These are phyloP conservation scores for Solanum clarkiae DNA, from an alignment of 257 asterid species.

Conservation along the genomic window DNA sequence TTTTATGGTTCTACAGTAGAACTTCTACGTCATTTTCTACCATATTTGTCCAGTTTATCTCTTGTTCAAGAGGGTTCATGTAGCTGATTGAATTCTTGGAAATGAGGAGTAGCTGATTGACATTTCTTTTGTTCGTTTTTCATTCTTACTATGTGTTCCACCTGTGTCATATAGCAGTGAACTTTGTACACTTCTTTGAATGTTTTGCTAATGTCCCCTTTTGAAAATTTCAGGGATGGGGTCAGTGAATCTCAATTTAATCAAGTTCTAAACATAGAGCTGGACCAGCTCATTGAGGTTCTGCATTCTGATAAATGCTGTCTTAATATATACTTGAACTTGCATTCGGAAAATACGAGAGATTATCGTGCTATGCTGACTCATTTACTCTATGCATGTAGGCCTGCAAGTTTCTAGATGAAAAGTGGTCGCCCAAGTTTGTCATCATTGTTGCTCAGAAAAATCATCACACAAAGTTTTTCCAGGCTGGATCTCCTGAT, in stretches of 20 bases:
- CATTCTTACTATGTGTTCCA: not conserved
- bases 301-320: not conserved
- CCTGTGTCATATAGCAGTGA: not conserved
- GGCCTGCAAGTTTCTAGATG: conserved; percentile 84
- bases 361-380: not conserved
- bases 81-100: not conserved
- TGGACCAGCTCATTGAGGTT: conserved; percentile 82
- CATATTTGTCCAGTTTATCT: not conserved
- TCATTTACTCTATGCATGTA: conserved; percentile 13
- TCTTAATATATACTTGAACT: not conserved
- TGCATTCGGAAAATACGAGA: not conserved
- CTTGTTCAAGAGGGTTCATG: not conserved
- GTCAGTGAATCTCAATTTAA: conserved; percentile 83
- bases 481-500: conserved; percentile 68
- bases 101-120: not conserved
- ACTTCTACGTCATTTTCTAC: not conserved
- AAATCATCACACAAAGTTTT: conserved; percentile 85
- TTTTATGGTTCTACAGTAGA: not conserved
- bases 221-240: conserved; percentile 49
- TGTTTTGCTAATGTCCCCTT: not conserved
- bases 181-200: not conserved
- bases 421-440: conserved; percentile 71
- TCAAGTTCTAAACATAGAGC: conserved; percentile 75
- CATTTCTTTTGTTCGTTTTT: not conserved
- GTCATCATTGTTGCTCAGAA: conserved; percentile 82